Conservation (phyloP, 495 filamentous ascomycete species). For the Daldinia childiae region DNA sequence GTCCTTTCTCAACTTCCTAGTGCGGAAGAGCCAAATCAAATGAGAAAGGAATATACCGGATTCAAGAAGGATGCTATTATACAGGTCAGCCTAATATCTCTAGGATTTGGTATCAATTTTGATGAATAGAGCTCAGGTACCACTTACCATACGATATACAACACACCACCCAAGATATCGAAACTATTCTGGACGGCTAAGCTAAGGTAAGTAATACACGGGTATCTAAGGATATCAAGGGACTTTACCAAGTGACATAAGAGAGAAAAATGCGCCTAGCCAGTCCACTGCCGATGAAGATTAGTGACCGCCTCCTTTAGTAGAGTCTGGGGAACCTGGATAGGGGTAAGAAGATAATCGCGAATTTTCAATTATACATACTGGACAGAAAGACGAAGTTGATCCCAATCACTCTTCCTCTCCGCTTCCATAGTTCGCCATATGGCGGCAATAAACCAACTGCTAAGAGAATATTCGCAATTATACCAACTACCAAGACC, state of each 20-base stretch:
- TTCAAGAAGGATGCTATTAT: conserved; percentile 67
- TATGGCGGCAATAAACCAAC: conserved; percentile 74
- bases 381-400: conserved; percentile 71
- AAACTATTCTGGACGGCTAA: conserved; percentile 73
- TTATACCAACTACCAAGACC: conserved; percentile 66
- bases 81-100: conserved; percentile 15
- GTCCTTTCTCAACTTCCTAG: conserved; percentile 65
- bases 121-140: background rate
- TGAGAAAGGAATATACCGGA: conserved; percentile 75
- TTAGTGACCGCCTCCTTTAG: background rate
- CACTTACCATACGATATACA: conserved; percentile 73
- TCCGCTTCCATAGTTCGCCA: conserved; percentile 74
- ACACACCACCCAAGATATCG: conserved; percentile 72
- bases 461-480: conserved; percentile 67
- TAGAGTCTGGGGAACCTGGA: no score
- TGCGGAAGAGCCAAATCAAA: conserved; percentile 71
- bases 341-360: background rate
- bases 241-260: conserved; percentile 70
- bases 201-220: conserved; percentile 8
- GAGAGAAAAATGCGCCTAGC: conserved; percentile 76
- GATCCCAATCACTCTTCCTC: conserved; percentile 74
- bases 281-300: conserved; percentile 61
- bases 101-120: no score
- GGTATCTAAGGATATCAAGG: background rate
- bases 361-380: background rate